A percentile compares a stretch with the other conserved stretches of the same genome.
These are phyloP conservation scores for Capronia coronata DNA, from an alignment of 2,329 filamentous ascomycete species.

Conservation along the genomic window DNA sequence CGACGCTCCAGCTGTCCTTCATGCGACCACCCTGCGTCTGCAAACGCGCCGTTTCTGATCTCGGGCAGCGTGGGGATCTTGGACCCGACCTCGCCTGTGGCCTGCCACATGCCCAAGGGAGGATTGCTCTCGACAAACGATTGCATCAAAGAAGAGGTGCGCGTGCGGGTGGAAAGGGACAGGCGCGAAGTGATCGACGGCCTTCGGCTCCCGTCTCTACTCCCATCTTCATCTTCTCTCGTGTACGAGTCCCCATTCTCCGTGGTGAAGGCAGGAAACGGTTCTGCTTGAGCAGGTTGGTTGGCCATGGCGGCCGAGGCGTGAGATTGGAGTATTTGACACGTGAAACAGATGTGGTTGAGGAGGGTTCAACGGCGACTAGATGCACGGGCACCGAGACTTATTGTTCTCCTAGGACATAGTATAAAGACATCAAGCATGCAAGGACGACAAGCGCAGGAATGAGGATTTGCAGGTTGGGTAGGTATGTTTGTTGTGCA, in stretches of 20 bases:
- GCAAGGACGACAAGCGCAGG: no score
- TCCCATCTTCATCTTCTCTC: constrained; percentile 3
- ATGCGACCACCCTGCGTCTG: constrained; percentile 31
- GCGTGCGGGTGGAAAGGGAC: constrained; percentile 16
- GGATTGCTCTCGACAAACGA: constrained; percentile 32
- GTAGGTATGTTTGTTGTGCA: background rate
- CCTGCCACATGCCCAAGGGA: constrained; percentile 33
- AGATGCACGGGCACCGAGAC: background rate
- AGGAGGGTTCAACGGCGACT: background rate
- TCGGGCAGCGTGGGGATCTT: constrained; percentile 32
- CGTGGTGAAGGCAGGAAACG: constrained; percentile 6
- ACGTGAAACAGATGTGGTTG: background rate
- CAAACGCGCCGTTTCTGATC: constrained; percentile 32
- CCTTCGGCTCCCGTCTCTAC: constrained; percentile 3
- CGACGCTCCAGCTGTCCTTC: constrained; percentile 32
- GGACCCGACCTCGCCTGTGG: constrained; percentile 31
- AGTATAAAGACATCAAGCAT: no score
- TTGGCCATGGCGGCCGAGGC: background rate
- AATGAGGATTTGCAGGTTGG: no score
- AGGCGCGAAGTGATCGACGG: constrained; percentile 10
- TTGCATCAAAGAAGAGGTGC: constrained; percentile 23
- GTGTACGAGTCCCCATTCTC: constrained; percentile 1
- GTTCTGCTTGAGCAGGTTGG: constrained; percentile 8
- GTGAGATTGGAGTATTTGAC: background rate
- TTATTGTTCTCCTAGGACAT: no score